These are phyloP conservation scores for Hanseniaspora pseudoguilliermondii DNA, from an alignment of 805 yeast species.

Conservation along the genomic window DNA sequence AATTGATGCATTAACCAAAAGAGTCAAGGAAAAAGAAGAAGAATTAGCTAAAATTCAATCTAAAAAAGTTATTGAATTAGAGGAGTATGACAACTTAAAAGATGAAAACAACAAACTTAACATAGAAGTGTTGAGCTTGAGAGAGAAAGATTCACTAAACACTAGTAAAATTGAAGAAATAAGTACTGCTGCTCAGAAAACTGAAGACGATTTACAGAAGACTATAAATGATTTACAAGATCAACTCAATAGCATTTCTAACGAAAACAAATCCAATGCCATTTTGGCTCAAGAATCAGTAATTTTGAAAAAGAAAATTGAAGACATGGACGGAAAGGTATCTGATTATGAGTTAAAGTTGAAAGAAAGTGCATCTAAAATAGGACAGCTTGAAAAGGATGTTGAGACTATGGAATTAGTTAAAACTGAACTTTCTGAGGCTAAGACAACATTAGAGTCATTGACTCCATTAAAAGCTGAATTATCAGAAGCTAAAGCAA, in stretches of 20 bases:
- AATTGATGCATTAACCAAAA: neutral
- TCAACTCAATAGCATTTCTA: neutral
- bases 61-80: slow-evolving; percentile 2
- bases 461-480: slow-evolving; percentile 13
- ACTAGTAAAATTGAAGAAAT: slow-evolving; percentile 27
- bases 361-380: slow-evolving; percentile 1
- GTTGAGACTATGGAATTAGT: neutral
- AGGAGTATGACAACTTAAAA: slow-evolving; percentile 13
- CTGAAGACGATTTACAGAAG: neutral
- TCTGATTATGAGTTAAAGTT: neutral
- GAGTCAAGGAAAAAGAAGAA: neutral
- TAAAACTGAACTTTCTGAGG: neutral
- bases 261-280: neutral
- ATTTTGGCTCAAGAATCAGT: slow-evolving; percentile 4
- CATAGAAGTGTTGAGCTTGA: slow-evolving; percentile 14
- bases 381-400: neutral
- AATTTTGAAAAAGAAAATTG: slow-evolving; percentile 24
- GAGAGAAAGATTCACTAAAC: slow-evolving; percentile 19
- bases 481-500: slow-evolving; percentile 14
- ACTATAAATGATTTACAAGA: neutral
- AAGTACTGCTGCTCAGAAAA: slow-evolving; percentile 11
- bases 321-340: slow-evolving; percentile 16
- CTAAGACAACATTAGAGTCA: neutral
- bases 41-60: slow-evolving; percentile 2
- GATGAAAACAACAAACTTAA: slow-evolving; percentile 18